Evolutionary conservation across 2,329 filamentous ascomycete species (phyloP), one percentile per base, ranked within the genome.

Genomic region (Epichloe sylvatica): DNA sequence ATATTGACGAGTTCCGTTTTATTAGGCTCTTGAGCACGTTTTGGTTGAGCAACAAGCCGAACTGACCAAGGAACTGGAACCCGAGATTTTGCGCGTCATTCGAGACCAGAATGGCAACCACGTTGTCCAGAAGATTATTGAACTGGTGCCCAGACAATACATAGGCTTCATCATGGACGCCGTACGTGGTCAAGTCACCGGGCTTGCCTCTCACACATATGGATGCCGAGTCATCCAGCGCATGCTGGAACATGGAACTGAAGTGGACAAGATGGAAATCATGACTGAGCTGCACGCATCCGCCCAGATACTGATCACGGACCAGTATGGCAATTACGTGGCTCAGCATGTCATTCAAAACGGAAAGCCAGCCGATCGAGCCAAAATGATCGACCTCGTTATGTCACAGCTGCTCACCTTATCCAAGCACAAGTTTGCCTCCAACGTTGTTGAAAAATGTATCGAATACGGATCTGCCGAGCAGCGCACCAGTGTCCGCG

Each of bases 251-350:
- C 74, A 86, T 60, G 89, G 87, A 48, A 80, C 83, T 15, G 78
- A 84, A 39, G 71, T 75, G 2, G 84, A 92, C 59, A 84, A 82
- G 65, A 71, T 74, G 45, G 76, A 75, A 34, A 83, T 97, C 47
- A 77, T 96, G 60, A 70, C 74, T 1, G 91, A 97, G 67, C 74
- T 98, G 21, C 84, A 92, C 60, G 72, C 74, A 9, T 84, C 82
- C 56, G 81, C 86, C 9, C 65, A 77, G 34, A 77, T 75, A 50
- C 77, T 97, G 51, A 86, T 96, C 55, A 80, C 81, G 1, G 87
- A 97, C 60, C 83, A 90, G 55, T 98, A 85, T 61, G 92, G 92
- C 52, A 98, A 98, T 67, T 98, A 98, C 62, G 92, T 98, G 17
- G 84, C 86, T 3, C 92, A 97, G 64, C 88, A 97, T 62, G 81